Conservation (phyloP, 352 stramenopile species). For the Globisporangium canariense region DNA sequence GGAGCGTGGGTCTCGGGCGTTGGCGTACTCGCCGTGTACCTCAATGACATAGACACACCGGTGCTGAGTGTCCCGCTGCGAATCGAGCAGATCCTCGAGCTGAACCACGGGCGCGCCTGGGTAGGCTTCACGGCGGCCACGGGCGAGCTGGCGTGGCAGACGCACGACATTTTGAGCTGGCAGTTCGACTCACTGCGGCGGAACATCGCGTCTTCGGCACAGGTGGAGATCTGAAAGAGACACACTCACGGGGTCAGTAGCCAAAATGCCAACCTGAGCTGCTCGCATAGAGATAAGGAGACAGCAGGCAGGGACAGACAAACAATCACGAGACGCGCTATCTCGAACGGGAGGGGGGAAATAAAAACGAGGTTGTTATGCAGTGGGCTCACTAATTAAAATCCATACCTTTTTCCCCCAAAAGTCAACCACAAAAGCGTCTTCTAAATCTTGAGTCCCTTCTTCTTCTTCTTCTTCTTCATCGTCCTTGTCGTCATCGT, state of each 20-base stretch:
- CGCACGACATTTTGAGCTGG: constrained; percentile 87
- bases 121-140: constrained; percentile 93
- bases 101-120: constrained; percentile 83
- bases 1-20: constrained; percentile 61
- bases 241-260: not conserved
- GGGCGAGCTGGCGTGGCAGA: constrained; percentile 78
- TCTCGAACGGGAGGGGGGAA: not conserved
- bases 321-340: not conserved
- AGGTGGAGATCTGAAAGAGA: constrained; percentile 4
- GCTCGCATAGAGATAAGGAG: not conserved
- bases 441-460: constrained; percentile 18
- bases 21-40: constrained; percentile 79
- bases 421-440: constrained; percentile 19
- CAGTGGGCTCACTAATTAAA: constrained; percentile 21
- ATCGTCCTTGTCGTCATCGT: not conserved
- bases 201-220: constrained; percentile 22
- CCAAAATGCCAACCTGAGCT: not conserved
- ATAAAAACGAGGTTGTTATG: constrained; percentile 18
- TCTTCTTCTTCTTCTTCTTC: constrained; percentile 2
- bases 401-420: constrained; percentile 19
- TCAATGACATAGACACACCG: constrained; percentile 83
- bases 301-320: not conserved
- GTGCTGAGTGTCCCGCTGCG: constrained; percentile 84
- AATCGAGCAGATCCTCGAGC: constrained; percentile 70
- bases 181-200: constrained; percentile 59